Evolutionary conservation across 2,329 filamentous ascomycete genomes (phyloP), one percentile per base, ranked within the genome.

Genomic region (Coleophoma crateriformis): DNA sequence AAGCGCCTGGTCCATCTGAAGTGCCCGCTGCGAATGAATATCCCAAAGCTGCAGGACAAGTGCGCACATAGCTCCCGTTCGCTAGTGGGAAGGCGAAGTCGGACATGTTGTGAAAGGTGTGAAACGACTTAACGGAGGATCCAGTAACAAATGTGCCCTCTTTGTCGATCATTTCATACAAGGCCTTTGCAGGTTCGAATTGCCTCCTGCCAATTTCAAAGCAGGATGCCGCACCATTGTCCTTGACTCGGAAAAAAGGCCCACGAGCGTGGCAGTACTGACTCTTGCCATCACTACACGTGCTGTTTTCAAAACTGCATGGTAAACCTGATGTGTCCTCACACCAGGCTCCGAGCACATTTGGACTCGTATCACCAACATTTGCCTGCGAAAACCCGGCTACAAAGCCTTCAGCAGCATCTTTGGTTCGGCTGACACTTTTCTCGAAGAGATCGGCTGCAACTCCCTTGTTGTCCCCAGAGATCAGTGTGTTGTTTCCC

Each of bases 391-490:
- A 94, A 66, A 96, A 97, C 4, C 90, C 92, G 3, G 91, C 90
- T 1, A 96, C 88, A 58, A 95, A 96, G 10, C 77, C 79, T 2
- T 81, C 72, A 0, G 79, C 77, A 33, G 83, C 82, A 15, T 71
- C 74, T 2, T 72, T 62, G 15, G 81, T 74, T n/a, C 67, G 68
- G 2, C 70, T 65, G 45, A 86, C 75, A 46, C 79, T 83, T 56
- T 86, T 79, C 65, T 97, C 92, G 47, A 96, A 85, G 12, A 96
- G 72, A 63, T 86, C 87, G 0, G 91, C 88, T 2, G 92, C 91
- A 7, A 96, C 89, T 12, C 92, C 92, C 70, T 97, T 97, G 72
- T 97, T 97, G 67, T 97, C 92, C n/a, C 89, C 92, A 3, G 90
- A 85, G 46, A 94, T 81, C 13, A 96, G 76, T 0, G 90, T 96